Percentiles rank a stretch among this genome's conserved stretches.
phyloP scores from a whole-genome alignment of 306 rosid genomes.

The Carpinus fangiana region DNA sequence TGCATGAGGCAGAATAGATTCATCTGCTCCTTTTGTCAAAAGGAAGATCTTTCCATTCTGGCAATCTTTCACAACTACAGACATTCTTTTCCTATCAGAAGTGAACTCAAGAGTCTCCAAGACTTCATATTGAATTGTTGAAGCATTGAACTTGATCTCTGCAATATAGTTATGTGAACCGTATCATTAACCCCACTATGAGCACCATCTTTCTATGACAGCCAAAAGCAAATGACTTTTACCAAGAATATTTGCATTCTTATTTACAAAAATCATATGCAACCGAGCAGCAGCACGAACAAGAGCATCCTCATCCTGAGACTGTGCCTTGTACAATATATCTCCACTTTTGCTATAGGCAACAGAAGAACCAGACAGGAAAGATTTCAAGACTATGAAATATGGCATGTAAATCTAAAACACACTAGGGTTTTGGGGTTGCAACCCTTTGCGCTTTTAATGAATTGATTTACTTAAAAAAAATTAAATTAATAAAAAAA shows the following conservation, averaged over 20 bases:
- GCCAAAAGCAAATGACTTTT: constrained; percentile 29
- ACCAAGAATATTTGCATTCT: constrained; percentile 74
- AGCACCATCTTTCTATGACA: constrained; percentile 20
- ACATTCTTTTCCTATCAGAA: constrained; percentile 98
- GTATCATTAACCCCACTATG: constrained; percentile 29
- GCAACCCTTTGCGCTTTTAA: too few species aligned
- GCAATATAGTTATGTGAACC: constrained; percentile 40
- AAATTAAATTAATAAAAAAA: too few species aligned
- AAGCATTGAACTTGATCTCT: constrained; percentile 82
- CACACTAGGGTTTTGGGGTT: not conserved
- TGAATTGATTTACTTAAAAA: too few species aligned
- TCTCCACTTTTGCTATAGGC: constrained; percentile 76
- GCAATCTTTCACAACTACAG: constrained; percentile 81
- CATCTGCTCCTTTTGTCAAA: constrained; percentile 95
- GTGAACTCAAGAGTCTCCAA: constrained; percentile 93
- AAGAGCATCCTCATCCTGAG: constrained; percentile 99
- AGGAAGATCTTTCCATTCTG: constrained; percentile 85
- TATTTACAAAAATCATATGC: constrained; percentile 85
- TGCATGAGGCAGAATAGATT: constrained; percentile 85
- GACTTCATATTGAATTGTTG: constrained; percentile 70
- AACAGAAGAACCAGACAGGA: constrained; percentile 30
- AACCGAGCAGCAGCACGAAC: constrained; percentile 85
- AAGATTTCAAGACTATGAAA: constrained; percentile 21
- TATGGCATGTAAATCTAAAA: not conserved
- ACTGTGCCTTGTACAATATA: constrained; percentile 90